These are phyloP conservation scores for Pythium biforme DNA, from an alignment of 352 stramenopile genomes.

Conservation along the genomic window DNA sequence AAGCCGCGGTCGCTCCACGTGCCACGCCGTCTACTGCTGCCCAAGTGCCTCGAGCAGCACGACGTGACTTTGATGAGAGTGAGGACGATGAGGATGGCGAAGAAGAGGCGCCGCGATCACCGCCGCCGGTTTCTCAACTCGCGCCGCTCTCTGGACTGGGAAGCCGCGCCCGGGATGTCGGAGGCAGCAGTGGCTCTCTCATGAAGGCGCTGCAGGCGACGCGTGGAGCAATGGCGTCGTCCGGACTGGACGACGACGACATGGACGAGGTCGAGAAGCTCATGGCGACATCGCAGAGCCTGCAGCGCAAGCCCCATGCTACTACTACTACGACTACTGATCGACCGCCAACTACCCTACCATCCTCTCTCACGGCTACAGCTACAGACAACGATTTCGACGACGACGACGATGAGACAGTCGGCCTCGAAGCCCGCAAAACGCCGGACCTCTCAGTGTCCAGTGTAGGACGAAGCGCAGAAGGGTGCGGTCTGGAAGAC, in stretches of 20 bases:
- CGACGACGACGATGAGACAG: constrained; percentile 6
- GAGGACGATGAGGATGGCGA: no score
- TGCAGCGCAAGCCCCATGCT: constrained; percentile 4
- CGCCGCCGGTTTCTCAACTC: neutral
- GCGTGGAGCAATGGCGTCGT: constrained; percentile 4
- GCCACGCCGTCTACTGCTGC: no score
- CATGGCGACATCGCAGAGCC: constrained; percentile 12
- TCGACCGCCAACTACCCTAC: neutral
- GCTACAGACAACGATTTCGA: constrained; percentile 1
- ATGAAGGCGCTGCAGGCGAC: constrained; percentile 25
- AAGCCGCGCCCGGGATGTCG: neutral
- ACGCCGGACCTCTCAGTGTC: no score
- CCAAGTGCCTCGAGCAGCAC: no score
- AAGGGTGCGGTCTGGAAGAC: no score
- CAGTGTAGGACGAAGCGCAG: neutral
- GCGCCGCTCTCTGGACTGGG: constrained; percentile 7
- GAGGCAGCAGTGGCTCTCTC: constrained; percentile 13
- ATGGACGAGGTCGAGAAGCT: constrained; percentile 37
- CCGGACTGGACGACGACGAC: constrained; percentile 33
- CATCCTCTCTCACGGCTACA: neutral
- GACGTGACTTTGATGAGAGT: constrained; percentile 15
- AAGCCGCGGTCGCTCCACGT: no score
- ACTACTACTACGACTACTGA: neutral
- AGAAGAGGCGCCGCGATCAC: no score
- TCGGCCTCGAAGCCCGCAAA: no score